A percentile compares a stretch with the other conserved stretches of the same genome.
Evolutionary conservation across 2,329 filamentous ascomycete species (phyloP).

Genomic region (Tympanopsis confertula): DNA sequence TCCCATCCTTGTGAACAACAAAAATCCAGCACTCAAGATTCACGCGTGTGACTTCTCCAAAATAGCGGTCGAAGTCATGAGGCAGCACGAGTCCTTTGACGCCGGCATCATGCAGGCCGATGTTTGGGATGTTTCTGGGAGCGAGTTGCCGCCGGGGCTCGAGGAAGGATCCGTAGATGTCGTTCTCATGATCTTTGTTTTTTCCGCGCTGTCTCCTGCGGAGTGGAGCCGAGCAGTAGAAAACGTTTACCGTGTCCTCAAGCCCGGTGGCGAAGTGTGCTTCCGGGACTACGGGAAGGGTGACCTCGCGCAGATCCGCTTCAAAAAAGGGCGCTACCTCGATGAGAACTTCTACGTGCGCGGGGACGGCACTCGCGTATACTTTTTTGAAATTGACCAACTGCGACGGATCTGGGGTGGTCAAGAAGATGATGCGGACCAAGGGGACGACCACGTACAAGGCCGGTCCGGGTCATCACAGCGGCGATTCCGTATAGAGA

Average conservation of each 20-base stretch:
- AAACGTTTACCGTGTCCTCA: conserved; percentile 74
- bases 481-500: conserved; percentile 54
- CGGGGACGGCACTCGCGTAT: conserved; percentile 89
- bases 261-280: conserved; percentile 82
- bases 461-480: conserved; percentile 12
- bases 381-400: conserved; percentile 89
- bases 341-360: conserved; percentile 96
- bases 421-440: conserved; percentile 5
- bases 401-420: conserved; percentile 63
- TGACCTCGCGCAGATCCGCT: conserved; percentile 89
- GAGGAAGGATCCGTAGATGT: conserved; percentile 75
- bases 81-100: conserved; percentile 66
- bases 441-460: conserved; percentile 5
- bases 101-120: conserved; percentile 67
- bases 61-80: conserved; percentile 88
- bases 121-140: conserved; percentile 83
- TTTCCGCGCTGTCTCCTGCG: conserved; percentile 74
- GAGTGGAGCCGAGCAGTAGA: conserved; percentile 76
- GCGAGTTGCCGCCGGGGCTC: conserved; percentile 65
- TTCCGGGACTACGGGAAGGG: conserved; percentile 96
- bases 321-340: conserved; percentile 88
- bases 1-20: conserved; percentile 73
- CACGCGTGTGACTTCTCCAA: conserved; percentile 95
- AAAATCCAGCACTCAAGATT: conserved; percentile 69
- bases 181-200: conserved; percentile 91